A percentile compares a stretch with the other conserved stretches of the same genome.
Evolutionary conservation across 2,329 filamentous ascomycete species (phyloP).

Genomic region (Nothopassalora personata): DNA sequence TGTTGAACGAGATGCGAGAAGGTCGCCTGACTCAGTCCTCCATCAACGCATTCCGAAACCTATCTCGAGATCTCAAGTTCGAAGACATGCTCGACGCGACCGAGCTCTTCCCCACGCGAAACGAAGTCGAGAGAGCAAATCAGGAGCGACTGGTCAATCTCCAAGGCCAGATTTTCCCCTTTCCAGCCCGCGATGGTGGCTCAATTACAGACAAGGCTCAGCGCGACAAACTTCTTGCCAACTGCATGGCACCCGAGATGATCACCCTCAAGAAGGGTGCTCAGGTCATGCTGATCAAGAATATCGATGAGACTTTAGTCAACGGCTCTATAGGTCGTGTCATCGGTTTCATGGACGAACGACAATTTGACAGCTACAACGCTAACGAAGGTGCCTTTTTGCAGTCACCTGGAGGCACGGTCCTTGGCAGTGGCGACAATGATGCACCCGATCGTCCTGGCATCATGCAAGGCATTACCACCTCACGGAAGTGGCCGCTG

Average conservation of each 20-base stretch:
- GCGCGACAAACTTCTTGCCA: constrained; percentile 72
- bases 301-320: constrained; percentile 87
- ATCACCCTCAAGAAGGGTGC: constrained; percentile 84
- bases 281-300: constrained; percentile 99
- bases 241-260: constrained; percentile 84
- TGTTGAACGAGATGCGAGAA: constrained; percentile 97
- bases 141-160: constrained; percentile 65
- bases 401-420: constrained; percentile 30
- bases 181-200: constrained; percentile 70
- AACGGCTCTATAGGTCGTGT: constrained; percentile 92
- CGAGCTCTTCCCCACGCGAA: constrained; percentile 85
- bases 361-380: constrained; percentile 35
- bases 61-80: constrained; percentile 66
- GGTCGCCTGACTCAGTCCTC: constrained; percentile 74
- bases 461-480: constrained; percentile 48
- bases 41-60: constrained; percentile 66
- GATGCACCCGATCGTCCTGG: constrained; percentile 37
- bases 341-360: constrained; percentile 69
- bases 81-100: constrained; percentile 75
- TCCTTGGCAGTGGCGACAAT: constrained; percentile 14
- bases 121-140: constrained; percentile 87
- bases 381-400: constrained; percentile 24
- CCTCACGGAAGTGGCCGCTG: constrained; percentile 64
- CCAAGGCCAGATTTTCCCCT: constrained; percentile 62
- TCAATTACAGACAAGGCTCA: constrained; percentile 58